These are phyloP conservation scores for Eucalyptus cloeziana DNA, from an alignment of 345 rosid species.

Conservation along the genomic window DNA sequence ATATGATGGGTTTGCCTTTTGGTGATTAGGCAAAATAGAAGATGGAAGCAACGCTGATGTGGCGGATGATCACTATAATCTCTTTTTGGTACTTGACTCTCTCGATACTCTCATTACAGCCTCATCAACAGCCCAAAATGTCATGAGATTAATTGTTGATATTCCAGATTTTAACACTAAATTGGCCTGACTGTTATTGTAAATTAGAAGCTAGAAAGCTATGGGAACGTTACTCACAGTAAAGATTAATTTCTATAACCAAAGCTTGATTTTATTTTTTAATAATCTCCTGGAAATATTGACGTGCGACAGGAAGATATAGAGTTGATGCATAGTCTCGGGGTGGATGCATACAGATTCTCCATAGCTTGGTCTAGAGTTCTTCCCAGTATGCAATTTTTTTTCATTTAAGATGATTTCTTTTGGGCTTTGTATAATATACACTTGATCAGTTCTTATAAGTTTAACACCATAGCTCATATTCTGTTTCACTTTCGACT, in stretches of 20 bases:
- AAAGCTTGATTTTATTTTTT: background rate
- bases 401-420: background rate
- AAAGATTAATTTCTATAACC: background rate
- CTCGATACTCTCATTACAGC: background rate
- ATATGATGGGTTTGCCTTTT: background rate
- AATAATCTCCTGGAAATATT: background rate
- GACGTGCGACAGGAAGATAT: background rate
- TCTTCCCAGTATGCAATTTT: conserved; percentile 5
- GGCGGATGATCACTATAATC: conserved; percentile 7
- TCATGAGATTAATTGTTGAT: background rate
- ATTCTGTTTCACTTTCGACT: background rate
- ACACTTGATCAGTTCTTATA: background rate
- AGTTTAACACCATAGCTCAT: background rate
- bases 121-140: background rate
- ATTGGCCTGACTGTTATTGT: background rate
- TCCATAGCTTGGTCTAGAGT: conserved; percentile 11
- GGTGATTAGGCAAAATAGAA: background rate
- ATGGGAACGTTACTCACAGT: background rate
- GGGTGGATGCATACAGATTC: conserved; percentile 10
- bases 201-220: background rate
- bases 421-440: conserved; percentile 2
- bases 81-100: background rate
- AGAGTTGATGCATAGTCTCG: background rate
- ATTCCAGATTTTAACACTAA: background rate
- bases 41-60: conserved; percentile 5